Evolutionary conservation across 2,329 filamentous ascomycete species (phyloP).

Genomic region (Trichoderma endophyticum): DNA sequence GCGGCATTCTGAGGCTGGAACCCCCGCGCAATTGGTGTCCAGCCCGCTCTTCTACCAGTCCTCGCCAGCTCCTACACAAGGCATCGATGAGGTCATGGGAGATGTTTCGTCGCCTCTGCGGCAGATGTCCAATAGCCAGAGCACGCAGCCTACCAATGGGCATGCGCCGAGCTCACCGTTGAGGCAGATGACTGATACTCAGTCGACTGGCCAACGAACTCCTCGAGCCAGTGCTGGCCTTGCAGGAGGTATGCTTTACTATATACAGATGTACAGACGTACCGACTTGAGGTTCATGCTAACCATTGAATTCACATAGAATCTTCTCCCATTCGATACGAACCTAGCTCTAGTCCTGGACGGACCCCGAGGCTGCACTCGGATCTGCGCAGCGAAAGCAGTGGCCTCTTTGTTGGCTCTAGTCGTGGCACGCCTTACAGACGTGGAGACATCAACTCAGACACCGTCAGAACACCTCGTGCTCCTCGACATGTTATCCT

Average conservation of each 20-base stretch:
- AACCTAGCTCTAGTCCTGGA: constrained; percentile 83
- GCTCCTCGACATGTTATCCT: constrained; percentile 55
- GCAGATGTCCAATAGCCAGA: constrained; percentile 57
- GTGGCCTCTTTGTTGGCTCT: constrained; percentile 76
- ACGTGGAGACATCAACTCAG: constrained; percentile 84
- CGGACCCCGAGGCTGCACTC: constrained; percentile 61
- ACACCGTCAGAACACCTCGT: constrained; percentile 59
- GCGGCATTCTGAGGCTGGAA: constrained; percentile 39
- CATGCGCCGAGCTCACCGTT: constrained; percentile 57
- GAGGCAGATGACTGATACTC: constrained; percentile 56
- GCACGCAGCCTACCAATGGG: constrained; percentile 35
- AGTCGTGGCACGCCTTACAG: constrained; percentile 55
- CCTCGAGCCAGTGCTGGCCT: constrained; percentile 62
- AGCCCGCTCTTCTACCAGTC: constrained; percentile 78
- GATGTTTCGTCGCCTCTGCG: constrained; percentile 53
- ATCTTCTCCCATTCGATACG: constrained; percentile 89
- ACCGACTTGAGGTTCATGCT: not conserved
- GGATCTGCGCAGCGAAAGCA: constrained; percentile 77
- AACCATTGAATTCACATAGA: constrained; percentile 49
- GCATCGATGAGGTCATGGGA: constrained; percentile 30
- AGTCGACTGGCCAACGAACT: constrained; percentile 61
- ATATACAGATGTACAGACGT: not conserved
- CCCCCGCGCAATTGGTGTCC: constrained; percentile 60
- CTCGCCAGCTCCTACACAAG: constrained; percentile 35
- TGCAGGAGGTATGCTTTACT: constrained; percentile 57